Percentiles rank a stretch among this genome's conserved stretches.
These are phyloP conservation scores for Macadamia tetraphylla DNA, from an alignment of 164 flowering plant species.

Conservation along the genomic window DNA sequence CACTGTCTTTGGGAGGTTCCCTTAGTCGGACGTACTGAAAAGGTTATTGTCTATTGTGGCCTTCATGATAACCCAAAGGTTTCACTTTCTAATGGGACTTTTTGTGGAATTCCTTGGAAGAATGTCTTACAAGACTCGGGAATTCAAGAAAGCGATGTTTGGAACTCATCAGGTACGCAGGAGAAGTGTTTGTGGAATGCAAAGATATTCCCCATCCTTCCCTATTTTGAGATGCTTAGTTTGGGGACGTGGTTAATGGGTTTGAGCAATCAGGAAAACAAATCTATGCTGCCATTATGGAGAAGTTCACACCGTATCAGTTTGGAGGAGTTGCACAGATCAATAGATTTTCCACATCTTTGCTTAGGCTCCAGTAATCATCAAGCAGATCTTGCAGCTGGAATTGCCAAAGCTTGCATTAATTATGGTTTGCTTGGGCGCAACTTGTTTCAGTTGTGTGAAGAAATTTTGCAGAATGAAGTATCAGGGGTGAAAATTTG, in stretches of 20 bases:
- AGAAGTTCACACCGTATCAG: conserved; percentile 61
- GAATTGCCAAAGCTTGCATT: conserved; percentile 85
- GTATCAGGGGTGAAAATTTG: conserved; percentile 62
- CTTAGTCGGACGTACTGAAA: conserved; percentile 49
- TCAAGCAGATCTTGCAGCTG: conserved; percentile 90
- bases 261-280: conserved; percentile 25
- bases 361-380: conserved; percentile 73
- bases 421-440: conserved; percentile 85
- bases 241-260: conserved; percentile 88
- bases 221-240: conserved; percentile 67
- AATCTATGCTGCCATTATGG: conserved; percentile 51
- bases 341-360: conserved; percentile 75
- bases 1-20: conserved; percentile 99
- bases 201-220: conserved; percentile 63
- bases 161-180: conserved; percentile 36
- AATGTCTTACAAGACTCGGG: conserved; percentile 56
- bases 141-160: conserved; percentile 67
- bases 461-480: conserved; percentile 76
- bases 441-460: conserved; percentile 76
- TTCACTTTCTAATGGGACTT: conserved; percentile 64
- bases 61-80: conserved; percentile 93
- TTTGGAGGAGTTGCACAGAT: conserved; percentile 88
- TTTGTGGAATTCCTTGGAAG: conserved; percentile 96
- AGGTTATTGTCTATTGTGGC: conserved; percentile 83
- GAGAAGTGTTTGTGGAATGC: conserved; percentile 95